Evolutionary conservation across 352 stramenopile species (phyloP), one percentile per base, ranked within the genome.

Genomic region (Globisporangium radiosum): DNA sequence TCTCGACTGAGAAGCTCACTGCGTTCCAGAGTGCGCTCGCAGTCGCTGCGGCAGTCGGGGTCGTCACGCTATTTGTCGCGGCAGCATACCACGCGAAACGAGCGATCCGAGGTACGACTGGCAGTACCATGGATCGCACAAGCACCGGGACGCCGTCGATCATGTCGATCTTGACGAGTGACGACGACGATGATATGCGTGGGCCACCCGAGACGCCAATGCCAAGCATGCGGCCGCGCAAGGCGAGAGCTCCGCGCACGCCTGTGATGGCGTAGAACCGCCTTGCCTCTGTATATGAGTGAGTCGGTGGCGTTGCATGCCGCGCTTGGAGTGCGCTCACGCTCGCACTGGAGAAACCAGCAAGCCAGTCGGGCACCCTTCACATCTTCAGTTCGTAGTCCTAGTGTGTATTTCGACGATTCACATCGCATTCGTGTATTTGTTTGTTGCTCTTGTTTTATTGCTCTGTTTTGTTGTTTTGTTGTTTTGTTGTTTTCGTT

Each of bases 221-320:
- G 7, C 15, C 5, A 25, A 45, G 36, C 15, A 45, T 38, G n/a
- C 33, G 55, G 6, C 55, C 39, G 14, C 49, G 42, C 57, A 63
- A 57, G 42, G 42, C 47, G 38, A 63, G 45, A 14, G 50, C 57
- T 7, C 50, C 39, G 33, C 57, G 49, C 10, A 63, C 43, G 1
- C 50, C 57, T 0, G 8, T 47, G 50, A 47, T 39, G 5, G 49
- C 50, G 33, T 63, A 52, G 39, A 4, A 33, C 25, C 25, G 25
- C 2, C 25, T 33, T 33, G 25, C 25, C 25, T 33, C 25, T 33
- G 25, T 3, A 33, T 33, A 33, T 33, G 25, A 25, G 19, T 25
- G 19, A 25, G 1, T 25, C 19, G 19, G 19, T 25, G 19, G 19
- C 19, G 19, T 25, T 25, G 19, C 19, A 3, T 33, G 25, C 25